These are phyloP conservation scores for Plectosphaerella plurivora DNA, from an alignment of 2,329 filamentous ascomycete genomes.

Conservation along the genomic window DNA sequence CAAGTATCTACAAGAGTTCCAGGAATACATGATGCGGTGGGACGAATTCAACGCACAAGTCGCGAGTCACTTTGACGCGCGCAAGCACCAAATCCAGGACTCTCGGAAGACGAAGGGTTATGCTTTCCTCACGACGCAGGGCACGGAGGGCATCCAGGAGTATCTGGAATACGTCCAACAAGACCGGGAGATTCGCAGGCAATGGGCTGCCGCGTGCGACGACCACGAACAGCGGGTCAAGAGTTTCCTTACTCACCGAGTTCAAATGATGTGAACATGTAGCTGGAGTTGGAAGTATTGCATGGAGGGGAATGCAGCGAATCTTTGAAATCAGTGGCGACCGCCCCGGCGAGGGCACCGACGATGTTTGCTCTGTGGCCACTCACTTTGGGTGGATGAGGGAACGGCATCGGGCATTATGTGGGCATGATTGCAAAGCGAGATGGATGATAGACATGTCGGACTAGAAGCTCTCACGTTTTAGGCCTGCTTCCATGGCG, in stretches of 20 bases:
- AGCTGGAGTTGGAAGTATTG: not conserved
- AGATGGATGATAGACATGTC: not conserved
- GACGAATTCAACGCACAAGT: slow-evolving; percentile 40
- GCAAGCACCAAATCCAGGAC: slow-evolving; percentile 37
- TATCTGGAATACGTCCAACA: slow-evolving; percentile 60
- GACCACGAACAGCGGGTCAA: slow-evolving; percentile 55
- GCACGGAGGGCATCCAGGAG: slow-evolving; percentile 44
- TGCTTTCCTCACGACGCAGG: slow-evolving; percentile 36
- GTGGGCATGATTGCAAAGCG: too few relatives aligned
- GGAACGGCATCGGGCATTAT: too few relatives aligned
- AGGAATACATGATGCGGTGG: slow-evolving; percentile 45
- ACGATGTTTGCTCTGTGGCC: too few relatives aligned
- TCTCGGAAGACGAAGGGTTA: slow-evolving; percentile 36
- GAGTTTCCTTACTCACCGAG: slow-evolving; percentile 48
- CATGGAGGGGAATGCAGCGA: too few relatives aligned
- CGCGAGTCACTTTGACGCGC: slow-evolving; percentile 50
- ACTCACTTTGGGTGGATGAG: too few relatives aligned
- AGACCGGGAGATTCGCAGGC: slow-evolving; percentile 57
- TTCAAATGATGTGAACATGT: slow-evolving; percentile 29
- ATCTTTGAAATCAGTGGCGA: too few relatives aligned
- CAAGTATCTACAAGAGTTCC: slow-evolving; percentile 50
- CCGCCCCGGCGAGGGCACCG: too few relatives aligned
- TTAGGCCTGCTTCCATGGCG: not conserved
- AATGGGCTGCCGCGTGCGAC: slow-evolving; percentile 56
- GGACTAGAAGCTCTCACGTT: not conserved